Percentiles rank a stretch among this genome's conserved stretches.
These are phyloP conservation scores for Globisporangium megalacanthum DNA, from an alignment of 352 stramenopile genomes.

Conservation along the genomic window DNA sequence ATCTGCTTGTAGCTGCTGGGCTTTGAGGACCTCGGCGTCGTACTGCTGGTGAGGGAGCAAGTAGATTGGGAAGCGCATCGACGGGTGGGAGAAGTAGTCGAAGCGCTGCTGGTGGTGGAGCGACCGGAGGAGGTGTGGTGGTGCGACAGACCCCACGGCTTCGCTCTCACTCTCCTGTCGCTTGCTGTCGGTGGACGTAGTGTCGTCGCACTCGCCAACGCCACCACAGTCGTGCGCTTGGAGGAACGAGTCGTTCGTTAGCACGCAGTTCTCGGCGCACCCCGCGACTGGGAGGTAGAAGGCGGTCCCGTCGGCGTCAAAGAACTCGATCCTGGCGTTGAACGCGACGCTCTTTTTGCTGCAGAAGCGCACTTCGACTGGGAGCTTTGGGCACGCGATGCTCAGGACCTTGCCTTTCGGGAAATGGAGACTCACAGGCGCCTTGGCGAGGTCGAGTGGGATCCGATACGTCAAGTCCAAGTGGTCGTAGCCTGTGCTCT, in stretches of 20 bases:
- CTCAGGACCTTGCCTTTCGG: slow-evolving; percentile 86
- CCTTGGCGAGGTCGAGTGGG: slow-evolving; percentile 64
- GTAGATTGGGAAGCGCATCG: slow-evolving; percentile 54
- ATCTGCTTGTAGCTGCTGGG: slow-evolving; percentile 7
- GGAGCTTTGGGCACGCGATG: slow-evolving; percentile 71
- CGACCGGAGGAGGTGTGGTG: too few relatives aligned
- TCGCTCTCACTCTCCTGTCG: not conserved
- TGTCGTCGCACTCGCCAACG: too few relatives aligned
- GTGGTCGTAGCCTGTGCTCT: slow-evolving; percentile 89
- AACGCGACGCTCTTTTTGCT: slow-evolving; percentile 88
- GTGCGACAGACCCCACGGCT: not conserved
- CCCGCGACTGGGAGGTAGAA: slow-evolving; percentile 85
- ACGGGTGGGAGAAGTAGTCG: slow-evolving; percentile 44
- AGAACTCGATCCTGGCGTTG: slow-evolving; percentile 89
- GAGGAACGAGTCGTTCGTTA: slow-evolving; percentile 90
- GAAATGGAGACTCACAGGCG: slow-evolving; percentile 84
- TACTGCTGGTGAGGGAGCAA: slow-evolving; percentile 40
- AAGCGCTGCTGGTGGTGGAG: slow-evolving; percentile 10
- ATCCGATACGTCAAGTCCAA: slow-evolving; percentile 84
- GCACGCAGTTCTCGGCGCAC: slow-evolving; percentile 88
- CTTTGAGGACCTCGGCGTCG: slow-evolving; percentile 33
- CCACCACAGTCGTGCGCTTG: slow-evolving; percentile 6
- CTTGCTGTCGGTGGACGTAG: too few relatives aligned
- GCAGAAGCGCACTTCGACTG: slow-evolving; percentile 80
- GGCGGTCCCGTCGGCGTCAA: slow-evolving; percentile 84